Evolutionary conservation across 208 protist species (phyloP), one percentile per base, ranked within the genome.

Genomic region (Leishmania major): DNA sequence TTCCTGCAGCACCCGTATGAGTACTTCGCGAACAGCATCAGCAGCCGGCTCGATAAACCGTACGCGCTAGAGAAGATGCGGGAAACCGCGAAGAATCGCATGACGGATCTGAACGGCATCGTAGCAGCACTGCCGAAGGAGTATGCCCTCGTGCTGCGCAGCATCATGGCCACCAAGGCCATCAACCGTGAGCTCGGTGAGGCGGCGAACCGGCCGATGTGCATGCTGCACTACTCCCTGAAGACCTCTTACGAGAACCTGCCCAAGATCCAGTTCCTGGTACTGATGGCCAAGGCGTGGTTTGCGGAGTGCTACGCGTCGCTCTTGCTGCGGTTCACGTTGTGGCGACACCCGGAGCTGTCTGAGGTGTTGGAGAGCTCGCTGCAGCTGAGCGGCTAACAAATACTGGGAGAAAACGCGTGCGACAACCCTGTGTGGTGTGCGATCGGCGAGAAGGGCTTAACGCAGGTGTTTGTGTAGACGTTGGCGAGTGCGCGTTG

Each of bases 1-100:
- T 97, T 98, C 60, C 83, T 98, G 53, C 91, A 96, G 83, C 91
- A 94, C 81, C 95, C 95, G 40, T 98, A 98, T 84, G 88, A 88
- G 60, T 91, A 90, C 79, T 92, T 88, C 77, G 84, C 84, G 22
- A 82, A 76, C 60, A 70, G 81, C 47, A 62, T 67, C 45, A 75
- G 80, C 0, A 80, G 85, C 28, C 83, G 88, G 0, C 47, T 94
- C 59, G 89, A 87, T 35, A 83, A 72, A 79, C 79, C 84, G 60
- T 22, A 82, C 59, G 89, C 87, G 57, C 85, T 89, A 62, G 89
- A 93, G 83, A 88, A 84, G 47, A 96, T 97, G 91, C 91, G 92
- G 19, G 82, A 88, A 3, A 92, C 90, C 6, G 84, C 93, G 59
- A 90, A 91, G 84, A 69, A 93, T 53, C 87, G 90, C 45, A 98